Evolutionary conservation across 2,329 filamentous ascomycete species (phyloP), one percentile per base, ranked within the genome.

Genomic region (Huntiella decipiens): DNA sequence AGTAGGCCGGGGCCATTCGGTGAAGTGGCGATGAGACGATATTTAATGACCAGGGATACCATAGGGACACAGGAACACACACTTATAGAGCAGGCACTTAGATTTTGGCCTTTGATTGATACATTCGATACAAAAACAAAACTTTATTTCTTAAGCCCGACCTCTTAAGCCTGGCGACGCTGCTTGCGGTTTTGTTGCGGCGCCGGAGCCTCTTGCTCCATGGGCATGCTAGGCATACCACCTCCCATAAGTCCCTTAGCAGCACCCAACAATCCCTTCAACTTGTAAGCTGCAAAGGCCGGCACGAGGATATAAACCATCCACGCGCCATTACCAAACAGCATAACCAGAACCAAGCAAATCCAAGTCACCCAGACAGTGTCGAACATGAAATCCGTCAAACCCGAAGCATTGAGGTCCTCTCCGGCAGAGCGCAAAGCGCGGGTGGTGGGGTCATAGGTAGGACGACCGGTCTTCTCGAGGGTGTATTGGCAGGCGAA

Each of bases 341-440:
- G 52, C 12, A 80, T 71, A 11, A 79, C 86, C n/a, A 80, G 61
- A 6, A 79, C 62, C 36, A 84, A 66, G 45, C 78, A 82, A 8
- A 74, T 77, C 79, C 87, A 95, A 0, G 86, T 95, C 65, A 93
- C 85, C 74, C 94, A 96, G 45, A 94, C 67, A 43, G 94, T 74
- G 63, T 98, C 91, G 72, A 93, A 98, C 81, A 96, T 84, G 67
- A 92, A 96, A 64, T 95, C 91, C 8, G 88, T 96, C 66, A 98
- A 65, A 4, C 91, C 91, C 32, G 79, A 73, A 7, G 85, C 83
- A 45, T 82, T 77, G 44, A 98, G 73, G 60, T 98, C 91, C 59
- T 96, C 87, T 38, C 91, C 88, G 1, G 83, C 68, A 31, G 71
- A 75, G 58, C 74, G 77, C 51, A 96, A 67, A n/a, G 78, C 69